Conservation (phyloP, 352 stramenopile genomes). For the Thalassiosira exigua region DNA sequence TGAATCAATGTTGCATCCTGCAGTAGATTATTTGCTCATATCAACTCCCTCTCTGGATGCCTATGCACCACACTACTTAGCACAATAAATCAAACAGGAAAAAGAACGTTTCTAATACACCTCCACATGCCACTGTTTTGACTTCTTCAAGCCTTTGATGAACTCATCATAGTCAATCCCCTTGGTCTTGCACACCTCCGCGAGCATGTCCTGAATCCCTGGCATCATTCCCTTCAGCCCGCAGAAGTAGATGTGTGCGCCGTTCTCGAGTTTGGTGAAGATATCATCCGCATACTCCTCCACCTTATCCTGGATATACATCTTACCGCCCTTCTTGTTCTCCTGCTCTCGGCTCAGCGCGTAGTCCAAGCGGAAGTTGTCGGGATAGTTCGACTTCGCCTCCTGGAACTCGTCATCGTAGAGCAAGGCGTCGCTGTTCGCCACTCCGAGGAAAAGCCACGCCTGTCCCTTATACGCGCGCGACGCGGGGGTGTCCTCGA, state of each 20-base stretch:
- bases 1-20: too few relatives aligned
- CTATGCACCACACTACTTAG: neutral
- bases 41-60: too few relatives aligned
- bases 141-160: neutral
- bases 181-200: conserved; percentile 83
- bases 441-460: conserved; percentile 90
- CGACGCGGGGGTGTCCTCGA: conserved; percentile 86
- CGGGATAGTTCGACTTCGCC: conserved; percentile 82
- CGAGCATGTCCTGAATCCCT: conserved; percentile 88
- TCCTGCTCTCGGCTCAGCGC: conserved; percentile 87
- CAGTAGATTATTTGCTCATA: too few relatives aligned
- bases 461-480: conserved; percentile 87
- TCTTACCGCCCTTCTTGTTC: conserved; percentile 88
- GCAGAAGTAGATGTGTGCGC: conserved; percentile 90
- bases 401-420: conserved; percentile 90
- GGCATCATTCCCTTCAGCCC: conserved; percentile 91
- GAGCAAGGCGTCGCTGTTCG: conserved; percentile 88
- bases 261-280: conserved; percentile 86
- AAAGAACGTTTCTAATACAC: neutral
- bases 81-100: neutral
- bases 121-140: neutral
- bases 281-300: conserved; percentile 89
- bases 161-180: conserved; percentile 85
- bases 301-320: conserved; percentile 90
- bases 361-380: conserved; percentile 90